These are phyloP conservation scores for Aureobasidium sp. DNA, from an alignment of 2,329 filamentous ascomycete genomes.

Conservation along the genomic window DNA sequence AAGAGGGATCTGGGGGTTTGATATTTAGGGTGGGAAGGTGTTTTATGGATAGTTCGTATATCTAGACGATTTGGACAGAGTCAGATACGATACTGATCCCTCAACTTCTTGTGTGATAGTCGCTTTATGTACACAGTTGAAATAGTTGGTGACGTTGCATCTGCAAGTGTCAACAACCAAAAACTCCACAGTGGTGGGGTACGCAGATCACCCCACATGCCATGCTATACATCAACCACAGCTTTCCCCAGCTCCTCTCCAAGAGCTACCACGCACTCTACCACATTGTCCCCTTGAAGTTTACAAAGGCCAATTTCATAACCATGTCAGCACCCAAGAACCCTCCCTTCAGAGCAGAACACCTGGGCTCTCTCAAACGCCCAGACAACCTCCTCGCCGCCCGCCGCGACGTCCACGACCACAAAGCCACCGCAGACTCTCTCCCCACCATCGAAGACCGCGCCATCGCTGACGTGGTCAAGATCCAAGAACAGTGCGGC, in stretches of 20 bases:
- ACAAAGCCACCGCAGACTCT: conserved; percentile 44
- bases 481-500: conserved; percentile 54
- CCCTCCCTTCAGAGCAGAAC: conserved; percentile 60
- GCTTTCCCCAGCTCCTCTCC: neutral
- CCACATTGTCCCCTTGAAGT: neutral
- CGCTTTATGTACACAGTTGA: too few species aligned
- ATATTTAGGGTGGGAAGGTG: too few species aligned
- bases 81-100: too few species aligned
- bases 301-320: too few species aligned
- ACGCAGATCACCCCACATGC: neutral
- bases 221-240: neutral
- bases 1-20: neutral
- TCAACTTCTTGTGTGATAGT: too few species aligned
- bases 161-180: neutral
- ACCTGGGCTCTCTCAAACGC: conserved; percentile 50
- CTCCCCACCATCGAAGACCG: conserved; percentile 56
- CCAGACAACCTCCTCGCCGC: conserved; percentile 53
- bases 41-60: too few species aligned
- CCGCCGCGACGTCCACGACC: conserved; percentile 48
- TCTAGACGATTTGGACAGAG: too few species aligned
- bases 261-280: neutral
- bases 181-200: neutral
- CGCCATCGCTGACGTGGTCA: conserved; percentile 56
- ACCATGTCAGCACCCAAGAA: conserved; percentile 30
- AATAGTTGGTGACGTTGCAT: neutral